Base-by-base conservation (phyloP, 768 basidiomycete species). In the Trametes villosa region DNA sequence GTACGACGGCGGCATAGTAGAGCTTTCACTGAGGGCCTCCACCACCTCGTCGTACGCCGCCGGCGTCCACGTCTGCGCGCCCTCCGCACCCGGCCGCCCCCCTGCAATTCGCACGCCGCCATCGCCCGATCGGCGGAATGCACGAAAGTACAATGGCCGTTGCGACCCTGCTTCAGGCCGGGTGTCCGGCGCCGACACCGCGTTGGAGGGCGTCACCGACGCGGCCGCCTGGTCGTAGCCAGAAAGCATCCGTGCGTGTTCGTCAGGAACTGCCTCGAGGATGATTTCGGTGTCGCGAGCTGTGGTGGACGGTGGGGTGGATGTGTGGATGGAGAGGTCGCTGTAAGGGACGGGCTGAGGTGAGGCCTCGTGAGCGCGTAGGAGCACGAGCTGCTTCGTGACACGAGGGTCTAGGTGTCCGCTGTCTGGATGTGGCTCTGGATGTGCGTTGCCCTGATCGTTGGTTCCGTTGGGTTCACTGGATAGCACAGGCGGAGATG, bases 81-180 rank as follows among this genome's bases (percentile, higher is more conserved):
- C 29, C 31, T 22, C 30, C 1, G 31, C 34, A 0, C 44, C 48
- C 4, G 46, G 33, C 11, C 40, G 52, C 26, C 62, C 57, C 8
- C 62, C 62, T 4, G 62, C 62, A 9, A 58, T 33, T 12, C 56
- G 62, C n/a, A 59, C 41, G 11, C 62, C 57, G 7, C 52, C 62
- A 20, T 59, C 62, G 9, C 33, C 54, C 26, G 54, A 51, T 2
- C 55, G 22, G 27, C 59, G 44, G 3, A 53, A 27, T 29, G 30
- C 38, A 34, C 54, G 49, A 46, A 56, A 27, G 45, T 56, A 40
- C 11, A 33, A 22, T 18, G 26, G 40, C n/a, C 60, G 29, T 38
- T 41, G 38, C 48, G 30, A 33, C 18, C 48, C 34, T 1, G 57
- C 24, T 2, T 41, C 20, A 2, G 48, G 30, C 24, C 36, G 24